Base-by-base conservation (phyloP, 768 basidiomycete genomes). In the Dioszegia aurantiaca region DNA sequence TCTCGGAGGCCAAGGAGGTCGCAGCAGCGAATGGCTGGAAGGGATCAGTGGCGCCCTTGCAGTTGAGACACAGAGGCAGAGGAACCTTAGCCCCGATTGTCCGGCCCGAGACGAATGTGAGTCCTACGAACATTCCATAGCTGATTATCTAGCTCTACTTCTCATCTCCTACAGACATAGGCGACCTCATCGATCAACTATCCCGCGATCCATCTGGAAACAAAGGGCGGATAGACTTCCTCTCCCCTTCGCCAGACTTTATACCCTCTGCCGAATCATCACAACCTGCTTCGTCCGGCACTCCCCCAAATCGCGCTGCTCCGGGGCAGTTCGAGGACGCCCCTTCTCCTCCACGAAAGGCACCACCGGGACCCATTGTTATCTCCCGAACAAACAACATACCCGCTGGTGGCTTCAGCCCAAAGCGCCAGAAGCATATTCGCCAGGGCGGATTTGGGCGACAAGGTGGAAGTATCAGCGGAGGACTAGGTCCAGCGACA, bases 151-250 rank as follows among this genome's bases (percentile, higher is more conserved):
- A 72, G 70, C 62, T 72, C 36, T 72, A 67, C 48, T 68, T 55
- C 46, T 63, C 72, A 19, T 66, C 69, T 1, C 52, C 63, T 17
- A 56, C 45, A 8, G 67, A 73, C 47, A 65, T 73, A 11, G 72
- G 64, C 10, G 72, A 73, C 40, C 58, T 73, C n/a, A 73, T 73
- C 42, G 67, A 70, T 43, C 67, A 70, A 23, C 44, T 73, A 3
- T 68, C 72, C 1, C 60, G 67, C 33, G 59, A 61, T 5, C 60
- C 64, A 27, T 62, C 55, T 21, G 65, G 55, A 12, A 39, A 56
- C 17, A 52, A 60, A 37, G 72, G 69, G 12, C 62, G 72, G 8
- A 70, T 73, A 26, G 69, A 70, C 28, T 59, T 73, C 44, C 48
- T 65, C 23, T 52, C 56, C 4, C 37, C 42, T 40, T 48, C 16